A percentile compares a stretch with the other conserved stretches of the same genome.
These are phyloP conservation scores for Thelonectria rubi DNA, from an alignment of 2,329 filamentous ascomycete species.

Conservation along the genomic window DNA sequence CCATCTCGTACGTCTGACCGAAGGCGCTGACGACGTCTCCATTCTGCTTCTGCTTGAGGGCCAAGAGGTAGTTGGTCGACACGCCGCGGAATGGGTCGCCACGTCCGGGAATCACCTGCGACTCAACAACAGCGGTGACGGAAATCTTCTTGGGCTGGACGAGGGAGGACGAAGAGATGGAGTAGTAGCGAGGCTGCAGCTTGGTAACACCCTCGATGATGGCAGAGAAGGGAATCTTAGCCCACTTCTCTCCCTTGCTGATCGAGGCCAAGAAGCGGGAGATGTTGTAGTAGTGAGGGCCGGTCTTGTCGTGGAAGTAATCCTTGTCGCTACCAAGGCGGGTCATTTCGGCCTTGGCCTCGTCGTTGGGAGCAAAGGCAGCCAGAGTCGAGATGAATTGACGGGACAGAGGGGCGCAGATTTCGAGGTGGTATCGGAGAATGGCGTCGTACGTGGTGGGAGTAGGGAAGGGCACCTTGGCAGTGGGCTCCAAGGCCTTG, in stretches of 20 bases:
- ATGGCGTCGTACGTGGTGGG: conserved; percentile 97
- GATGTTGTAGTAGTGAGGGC: conserved; percentile 86
- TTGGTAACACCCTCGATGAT: conserved; percentile 94
- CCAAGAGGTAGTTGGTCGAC: conserved; percentile 94
- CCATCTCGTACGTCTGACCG: conserved; percentile 86
- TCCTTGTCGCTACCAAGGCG: conserved; percentile 93
- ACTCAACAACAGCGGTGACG: conserved; percentile 94
- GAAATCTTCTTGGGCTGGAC: conserved; percentile 96
- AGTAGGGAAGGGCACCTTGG: conserved; percentile 96
- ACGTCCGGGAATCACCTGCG: conserved; percentile 78
- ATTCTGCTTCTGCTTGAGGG: conserved; percentile 96
- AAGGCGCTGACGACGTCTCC: conserved; percentile 81
- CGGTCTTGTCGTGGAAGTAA: conserved; percentile 89
- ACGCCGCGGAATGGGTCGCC: conserved; percentile 89
- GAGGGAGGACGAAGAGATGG: conserved; percentile 94
- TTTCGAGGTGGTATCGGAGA: conserved; percentile 95
- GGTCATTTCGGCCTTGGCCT: conserved; percentile 85
- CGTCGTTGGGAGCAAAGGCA: conserved; percentile 87
- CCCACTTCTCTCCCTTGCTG: conserved; percentile 79
- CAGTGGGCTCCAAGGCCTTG: conserved; percentile 91
- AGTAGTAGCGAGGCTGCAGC: conserved; percentile 98
- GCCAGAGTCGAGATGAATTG: conserved; percentile 90
- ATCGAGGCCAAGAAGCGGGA: conserved; percentile 81
- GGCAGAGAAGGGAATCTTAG: conserved; percentile 88
- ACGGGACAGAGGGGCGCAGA: conserved; percentile 93